Evolutionary conservation across 169 alveolate species (phyloP).

Genomic region (Eimeria brunetti): DNA sequence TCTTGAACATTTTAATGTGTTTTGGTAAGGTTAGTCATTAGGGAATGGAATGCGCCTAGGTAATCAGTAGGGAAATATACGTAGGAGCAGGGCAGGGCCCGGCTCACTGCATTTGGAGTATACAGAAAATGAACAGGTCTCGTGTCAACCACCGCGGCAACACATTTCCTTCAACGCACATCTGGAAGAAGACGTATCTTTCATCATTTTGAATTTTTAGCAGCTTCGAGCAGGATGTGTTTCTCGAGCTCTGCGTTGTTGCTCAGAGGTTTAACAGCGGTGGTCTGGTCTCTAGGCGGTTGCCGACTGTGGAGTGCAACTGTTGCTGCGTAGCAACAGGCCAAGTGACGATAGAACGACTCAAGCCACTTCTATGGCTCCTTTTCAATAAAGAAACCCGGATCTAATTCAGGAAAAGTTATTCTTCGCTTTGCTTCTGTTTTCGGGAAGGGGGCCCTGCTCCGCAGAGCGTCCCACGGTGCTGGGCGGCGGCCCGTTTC

Average conservation of each 20-base stretch:
- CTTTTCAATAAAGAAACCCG: not conserved
- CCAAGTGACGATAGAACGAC: not conserved
- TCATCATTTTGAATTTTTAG: not conserved
- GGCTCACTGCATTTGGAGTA: too few relatives aligned
- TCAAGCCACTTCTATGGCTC: not conserved
- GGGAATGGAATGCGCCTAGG: too few relatives aligned
- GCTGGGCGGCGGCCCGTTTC: slow-evolving; percentile 22
- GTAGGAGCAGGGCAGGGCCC: too few relatives aligned
- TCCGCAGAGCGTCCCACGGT: not conserved
- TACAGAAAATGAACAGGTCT: not conserved
- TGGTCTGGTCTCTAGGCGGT: slow-evolving; percentile 5
- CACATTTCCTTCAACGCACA: not conserved
- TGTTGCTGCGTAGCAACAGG: not conserved
- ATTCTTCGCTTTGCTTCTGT: not conserved
- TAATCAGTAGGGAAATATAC: too few relatives aligned
- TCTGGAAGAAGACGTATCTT: not conserved
- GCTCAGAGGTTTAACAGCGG: not conserved
- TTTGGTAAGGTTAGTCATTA: too few relatives aligned
- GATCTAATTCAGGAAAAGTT: not conserved
- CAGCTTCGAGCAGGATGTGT: not conserved
- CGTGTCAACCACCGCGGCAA: not conserved
- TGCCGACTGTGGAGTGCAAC: not conserved
- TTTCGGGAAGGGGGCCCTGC: not conserved
- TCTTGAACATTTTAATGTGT: too few relatives aligned
- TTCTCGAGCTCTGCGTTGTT: not conserved